Evolutionary conservation across 2,329 filamentous ascomycete genomes (phyloP).

Genomic region (Aspergillus novoparasiticus): DNA sequence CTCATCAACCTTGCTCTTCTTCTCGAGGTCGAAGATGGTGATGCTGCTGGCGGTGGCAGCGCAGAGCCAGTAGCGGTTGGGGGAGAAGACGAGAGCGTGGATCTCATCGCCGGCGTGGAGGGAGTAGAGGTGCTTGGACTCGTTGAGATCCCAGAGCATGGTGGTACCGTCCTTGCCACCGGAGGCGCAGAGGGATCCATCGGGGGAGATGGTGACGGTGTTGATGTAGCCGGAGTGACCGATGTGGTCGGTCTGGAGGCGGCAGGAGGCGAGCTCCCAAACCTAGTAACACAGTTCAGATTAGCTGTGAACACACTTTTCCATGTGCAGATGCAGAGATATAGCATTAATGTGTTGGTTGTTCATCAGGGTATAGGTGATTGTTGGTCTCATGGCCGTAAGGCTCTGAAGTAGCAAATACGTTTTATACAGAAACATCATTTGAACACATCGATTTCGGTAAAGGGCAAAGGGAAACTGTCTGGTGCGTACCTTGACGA

Average conservation of each 20-base stretch:
- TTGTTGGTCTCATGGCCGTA: constrained; percentile 94
- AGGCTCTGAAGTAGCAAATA: constrained; percentile 99
- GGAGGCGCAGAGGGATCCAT: constrained; percentile 97
- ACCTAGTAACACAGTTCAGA: constrained; percentile 61
- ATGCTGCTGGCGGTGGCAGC: constrained; percentile 95
- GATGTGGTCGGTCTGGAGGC: constrained; percentile 99
- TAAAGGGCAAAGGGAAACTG: constrained; percentile 8
- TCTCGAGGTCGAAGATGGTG: constrained; percentile 99
- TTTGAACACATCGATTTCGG: constrained; percentile 51
- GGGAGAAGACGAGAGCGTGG: constrained; percentile 99
- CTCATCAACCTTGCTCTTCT: constrained; percentile 99
- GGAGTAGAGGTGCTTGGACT: constrained; percentile 99
- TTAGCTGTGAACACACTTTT: background rate
- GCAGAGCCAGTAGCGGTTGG: constrained; percentile 99
- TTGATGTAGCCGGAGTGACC: constrained; percentile 99
- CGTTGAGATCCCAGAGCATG: constrained; percentile 99
- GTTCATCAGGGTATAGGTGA: constrained; percentile 66
- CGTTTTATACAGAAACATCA: constrained; percentile 90
- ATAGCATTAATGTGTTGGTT: constrained; percentile 12
- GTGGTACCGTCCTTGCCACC: constrained; percentile 99
- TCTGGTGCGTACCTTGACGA: constrained; percentile 85
- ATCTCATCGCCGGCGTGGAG: constrained; percentile 99
- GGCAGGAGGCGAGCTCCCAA: constrained; percentile 99
- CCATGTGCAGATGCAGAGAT: constrained; percentile 13
- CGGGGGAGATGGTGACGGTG: constrained; percentile 99